These are phyloP conservation scores for Lepiota subincarnata DNA, from an alignment of 768 basidiomycete species.

Conservation along the genomic window DNA sequence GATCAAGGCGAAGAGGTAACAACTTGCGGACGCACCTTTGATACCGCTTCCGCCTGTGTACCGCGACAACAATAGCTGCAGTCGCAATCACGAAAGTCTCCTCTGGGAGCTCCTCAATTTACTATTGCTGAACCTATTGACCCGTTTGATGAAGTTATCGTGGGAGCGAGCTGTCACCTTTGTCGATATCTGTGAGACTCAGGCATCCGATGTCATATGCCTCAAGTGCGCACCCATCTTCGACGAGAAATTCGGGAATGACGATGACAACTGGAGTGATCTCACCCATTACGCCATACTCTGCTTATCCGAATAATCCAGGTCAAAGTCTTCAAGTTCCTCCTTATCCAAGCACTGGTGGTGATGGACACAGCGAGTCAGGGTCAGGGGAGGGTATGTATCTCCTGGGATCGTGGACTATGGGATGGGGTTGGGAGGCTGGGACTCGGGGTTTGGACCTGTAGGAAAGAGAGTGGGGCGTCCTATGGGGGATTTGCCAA, in stretches of 20 bases:
- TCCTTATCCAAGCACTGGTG: neutral
- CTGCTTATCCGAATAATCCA: neutral
- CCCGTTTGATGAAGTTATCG: slow-evolving; percentile 1
- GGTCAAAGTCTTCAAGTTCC: neutral
- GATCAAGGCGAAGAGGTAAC: slow-evolving; percentile 12
- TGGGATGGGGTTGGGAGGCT: slow-evolving; percentile 14
- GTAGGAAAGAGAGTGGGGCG: slow-evolving; percentile 1
- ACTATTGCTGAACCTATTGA: neutral
- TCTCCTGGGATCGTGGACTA: slow-evolving; percentile 7
- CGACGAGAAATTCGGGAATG: slow-evolving; percentile 1
- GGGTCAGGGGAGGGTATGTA: neutral
- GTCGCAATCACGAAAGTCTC: no score
- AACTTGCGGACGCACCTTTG: neutral
- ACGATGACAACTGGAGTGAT: neutral
- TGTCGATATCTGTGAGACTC: no score
- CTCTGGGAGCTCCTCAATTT: neutral
- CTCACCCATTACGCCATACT: neutral
- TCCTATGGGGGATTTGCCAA: neutral
- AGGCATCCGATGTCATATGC: no score
- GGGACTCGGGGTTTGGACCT: slow-evolving; percentile 6
- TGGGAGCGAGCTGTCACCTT: slow-evolving; percentile 1
- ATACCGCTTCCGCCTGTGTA: neutral
- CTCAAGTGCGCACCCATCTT: neutral
- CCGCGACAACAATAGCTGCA: slow-evolving; percentile 3
- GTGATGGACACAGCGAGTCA: neutral